Base-by-base conservation (phyloP, 2,329 filamentous ascomycete species). In the Xylariaceae sp. region DNA sequence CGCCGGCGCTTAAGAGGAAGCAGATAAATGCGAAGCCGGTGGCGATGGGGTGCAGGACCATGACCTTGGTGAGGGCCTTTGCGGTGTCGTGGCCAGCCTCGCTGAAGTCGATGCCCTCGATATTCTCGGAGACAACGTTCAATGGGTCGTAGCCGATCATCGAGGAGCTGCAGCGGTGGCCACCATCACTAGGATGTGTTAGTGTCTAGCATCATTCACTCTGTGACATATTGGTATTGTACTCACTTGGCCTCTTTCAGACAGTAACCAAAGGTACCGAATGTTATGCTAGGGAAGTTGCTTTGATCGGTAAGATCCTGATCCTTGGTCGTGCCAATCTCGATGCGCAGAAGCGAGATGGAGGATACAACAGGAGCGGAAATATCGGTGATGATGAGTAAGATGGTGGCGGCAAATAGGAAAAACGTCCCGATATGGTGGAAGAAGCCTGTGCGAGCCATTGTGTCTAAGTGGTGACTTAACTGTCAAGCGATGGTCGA, bases 211-310 rank as follows among this genome's bases (percentile, higher is more conserved):
- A 14, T 14, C 36, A 9, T 48, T 51, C 51, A 60, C 50, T 33
- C 31, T n/a, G 17, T 44, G 34, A 2, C 42, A 31, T 34, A 7
- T 12, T n/a, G 18, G 10, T 10, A n/a, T 31, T 63, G 62, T 55
- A 51, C 64, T 62, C 50, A 16, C 4, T 31, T 31, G 10, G 51
- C 45, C 39, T 61, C 50, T 11, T 49, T 22, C 6, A 56, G 55
- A 58, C 76, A 79, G 59, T 73, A 73, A 7, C 76, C 76, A 55
- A 77, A 77, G 5, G 73, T 75, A 18, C 76, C 76, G 54, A 77
- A 77, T 6, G 64, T 65, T 10, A 68, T 48, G 61, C 54, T 51
- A 52, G 67, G 63, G 46, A 54, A 48, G 17, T 53, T 43, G 16
- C 58, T 40, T 19, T 58, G 34, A 36, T 54, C 36, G 16, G 45